Evolutionary conservation across 768 basidiomycete genomes (phyloP), one percentile per base, ranked within the genome.

Genomic region (Boletus pseudo-olivaceus): DNA sequence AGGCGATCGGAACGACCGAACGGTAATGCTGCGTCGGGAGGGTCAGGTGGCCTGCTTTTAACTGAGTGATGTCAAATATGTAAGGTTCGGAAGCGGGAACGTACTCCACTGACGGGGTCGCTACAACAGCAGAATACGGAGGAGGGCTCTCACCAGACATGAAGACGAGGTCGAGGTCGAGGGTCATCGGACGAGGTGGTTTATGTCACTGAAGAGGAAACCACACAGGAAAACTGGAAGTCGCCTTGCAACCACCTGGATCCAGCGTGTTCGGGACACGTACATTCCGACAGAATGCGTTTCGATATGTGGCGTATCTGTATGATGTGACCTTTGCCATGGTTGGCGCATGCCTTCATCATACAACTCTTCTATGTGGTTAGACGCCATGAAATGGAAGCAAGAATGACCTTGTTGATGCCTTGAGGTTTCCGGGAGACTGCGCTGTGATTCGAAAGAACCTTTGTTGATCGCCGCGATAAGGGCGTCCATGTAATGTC

Each of bases 111-210:
- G 30, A n/a, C 23, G 48, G 44, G 40, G 26, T 3, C 7, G 39
- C 23, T 35, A 32, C 39, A 17, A 51, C 56, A 35, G 51, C 34
- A 38, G 59, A 63, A 30, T 63, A 63, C 19, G 62, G 59, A 35
- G 62, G 62, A 43, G 62, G 62, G 44, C 39, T 55, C 17, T 58
- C 56, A 4, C 26, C 55, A 29, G 41, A 34, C 58, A 55, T 57
- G 47, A 38, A 26, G 44, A 41, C 8, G 35, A 6, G 8, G 42
- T 51, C 47, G 17, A 23, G 10, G n/a, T n/a, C 23, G 23, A 23
- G 30, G 17, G 44, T 29, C 5, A 17, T 35, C 17, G 32, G 15
- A 37, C 29, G 19, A 27, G 32, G 23, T 5, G 38, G 39, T 51
- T 47, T 60, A 47, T 38, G 50, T 37, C 54, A 14, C 33, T 43